Evolutionary conservation across 768 basidiomycete genomes (phyloP).

Genomic region (Amanita fuliginea): DNA sequence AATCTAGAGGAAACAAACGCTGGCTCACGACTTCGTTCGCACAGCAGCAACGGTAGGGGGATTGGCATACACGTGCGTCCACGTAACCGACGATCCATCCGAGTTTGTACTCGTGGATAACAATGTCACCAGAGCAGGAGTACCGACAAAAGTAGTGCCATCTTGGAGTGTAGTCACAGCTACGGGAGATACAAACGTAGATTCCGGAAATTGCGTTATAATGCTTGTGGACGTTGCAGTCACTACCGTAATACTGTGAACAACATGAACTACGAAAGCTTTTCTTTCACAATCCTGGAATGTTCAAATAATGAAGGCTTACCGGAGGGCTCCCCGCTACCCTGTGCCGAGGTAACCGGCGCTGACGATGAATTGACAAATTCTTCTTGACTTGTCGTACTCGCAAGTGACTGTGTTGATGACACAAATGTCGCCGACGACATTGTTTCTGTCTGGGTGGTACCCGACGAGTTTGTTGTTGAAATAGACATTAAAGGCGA

Average conservation of each 20-base stretch:
- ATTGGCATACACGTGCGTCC: slow-evolving; percentile 45
- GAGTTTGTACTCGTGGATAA: slow-evolving; percentile 32
- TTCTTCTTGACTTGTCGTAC: neutral
- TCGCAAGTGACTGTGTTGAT: neutral
- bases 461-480: neutral
- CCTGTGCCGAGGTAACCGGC: neutral
- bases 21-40: slow-evolving; percentile 9
- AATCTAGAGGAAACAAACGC: neutral
- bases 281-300: neutral
- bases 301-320: neutral
- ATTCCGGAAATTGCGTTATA: slow-evolving; percentile 26
- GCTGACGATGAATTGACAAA: neutral
- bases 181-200: slow-evolving; percentile 33
- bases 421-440: neutral
- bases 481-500: neutral
- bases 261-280: slow-evolving; percentile 9
- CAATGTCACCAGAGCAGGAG: slow-evolving; percentile 36
- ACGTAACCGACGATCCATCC: slow-evolving; percentile 32
- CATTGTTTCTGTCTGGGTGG: too few relatives aligned
- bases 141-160: slow-evolving; percentile 13
- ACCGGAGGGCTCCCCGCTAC: neutral
- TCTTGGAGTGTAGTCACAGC: slow-evolving; percentile 28
- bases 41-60: slow-evolving; percentile 19
- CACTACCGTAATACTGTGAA: slow-evolving; percentile 13
- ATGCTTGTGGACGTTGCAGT: slow-evolving; percentile 26